Evolutionary conservation across 345 rosid genomes (phyloP).

Genomic region (Passiflora organensis): DNA sequence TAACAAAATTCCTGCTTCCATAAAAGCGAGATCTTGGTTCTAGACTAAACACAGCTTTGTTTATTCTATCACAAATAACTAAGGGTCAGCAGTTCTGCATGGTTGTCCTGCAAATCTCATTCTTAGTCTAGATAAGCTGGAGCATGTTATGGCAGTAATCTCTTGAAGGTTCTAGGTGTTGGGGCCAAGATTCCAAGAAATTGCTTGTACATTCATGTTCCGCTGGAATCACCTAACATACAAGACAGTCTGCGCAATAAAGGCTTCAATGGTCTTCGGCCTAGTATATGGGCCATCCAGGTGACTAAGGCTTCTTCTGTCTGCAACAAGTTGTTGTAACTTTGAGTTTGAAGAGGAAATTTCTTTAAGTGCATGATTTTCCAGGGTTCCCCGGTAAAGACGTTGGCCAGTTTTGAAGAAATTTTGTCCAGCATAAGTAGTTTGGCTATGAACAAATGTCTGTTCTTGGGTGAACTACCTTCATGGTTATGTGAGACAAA

Average conservation of each 20-base stretch:
- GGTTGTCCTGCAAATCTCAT: no score
- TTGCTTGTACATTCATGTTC: constrained; percentile 69
- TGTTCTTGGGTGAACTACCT: constrained; percentile 71
- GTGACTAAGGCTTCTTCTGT: constrained; percentile 27
- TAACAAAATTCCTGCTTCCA: no score
- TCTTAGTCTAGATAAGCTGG: no score
- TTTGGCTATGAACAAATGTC: constrained; percentile 59
- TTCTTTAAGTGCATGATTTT: neutral
- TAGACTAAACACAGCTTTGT: no score
- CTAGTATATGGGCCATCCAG: constrained; percentile 89
- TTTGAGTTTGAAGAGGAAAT: constrained; percentile 9
- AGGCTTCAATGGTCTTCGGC: constrained; percentile 69
- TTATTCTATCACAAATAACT: no score
- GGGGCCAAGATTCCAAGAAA: constrained; percentile 76
- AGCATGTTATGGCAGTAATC: constrained; percentile 10
- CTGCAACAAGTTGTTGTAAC: neutral
- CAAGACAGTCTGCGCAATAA: constrained; percentile 43
- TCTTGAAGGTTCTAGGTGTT: constrained; percentile 49
- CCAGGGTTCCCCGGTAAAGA: constrained; percentile 66
- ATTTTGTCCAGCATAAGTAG: constrained; percentile 48
- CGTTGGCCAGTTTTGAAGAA: constrained; percentile 59
- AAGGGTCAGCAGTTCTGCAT: no score
- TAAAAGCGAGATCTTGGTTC: no score
- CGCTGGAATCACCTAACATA: constrained; percentile 41
- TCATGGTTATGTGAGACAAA: constrained; percentile 55